Evolutionary conservation across 306 rosid species (phyloP).

Genomic region (Lathyrus oleraceus): DNA sequence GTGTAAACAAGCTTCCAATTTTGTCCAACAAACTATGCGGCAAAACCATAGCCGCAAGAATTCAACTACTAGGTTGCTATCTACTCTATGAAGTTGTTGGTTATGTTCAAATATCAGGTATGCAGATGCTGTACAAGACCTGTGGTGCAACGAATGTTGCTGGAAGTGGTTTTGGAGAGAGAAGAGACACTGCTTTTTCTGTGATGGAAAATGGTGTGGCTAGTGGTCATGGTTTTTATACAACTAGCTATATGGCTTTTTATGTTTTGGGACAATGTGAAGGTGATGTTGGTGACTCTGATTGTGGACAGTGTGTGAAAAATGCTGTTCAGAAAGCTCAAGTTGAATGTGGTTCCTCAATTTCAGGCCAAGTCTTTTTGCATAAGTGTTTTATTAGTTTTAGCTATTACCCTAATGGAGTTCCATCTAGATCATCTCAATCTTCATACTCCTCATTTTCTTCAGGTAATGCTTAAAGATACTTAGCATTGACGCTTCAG

Average conservation of each 20-base stretch:
- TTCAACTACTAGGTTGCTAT: conserved; percentile 83
- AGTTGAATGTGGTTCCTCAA: conserved; percentile 82
- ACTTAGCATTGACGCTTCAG: no score
- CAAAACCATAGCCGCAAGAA: conserved; percentile 69
- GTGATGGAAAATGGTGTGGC: conserved; percentile 78
- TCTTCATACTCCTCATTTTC: conserved; percentile 44
- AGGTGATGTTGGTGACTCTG: conserved; percentile 86
- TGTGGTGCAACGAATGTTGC: conserved; percentile 69
- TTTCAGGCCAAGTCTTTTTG: conserved; percentile 82
- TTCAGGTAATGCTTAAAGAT: no score
- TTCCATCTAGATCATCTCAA: conserved; percentile 50
- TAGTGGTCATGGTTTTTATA: conserved; percentile 77
- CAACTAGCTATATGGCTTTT: conserved; percentile 66
- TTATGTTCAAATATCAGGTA: conserved; percentile 21
- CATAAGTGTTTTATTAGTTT: conserved; percentile 86
- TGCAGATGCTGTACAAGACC: conserved; percentile 68
- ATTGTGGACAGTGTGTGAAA: conserved; percentile 84
- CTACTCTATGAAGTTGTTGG: conserved; percentile 75
- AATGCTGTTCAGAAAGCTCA: conserved; percentile 77
- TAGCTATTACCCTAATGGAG: conserved; percentile 85
- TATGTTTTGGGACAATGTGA: conserved; percentile 91
- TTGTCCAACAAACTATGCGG: conserved; percentile 66
- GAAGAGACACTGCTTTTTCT: conserved; percentile 75
- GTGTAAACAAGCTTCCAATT: conserved; percentile 75
- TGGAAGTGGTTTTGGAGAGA: conserved; percentile 61